Conservation (phyloP, 1,284 basidiomycete genomes). For the Ganoderma resinaceum region DNA sequence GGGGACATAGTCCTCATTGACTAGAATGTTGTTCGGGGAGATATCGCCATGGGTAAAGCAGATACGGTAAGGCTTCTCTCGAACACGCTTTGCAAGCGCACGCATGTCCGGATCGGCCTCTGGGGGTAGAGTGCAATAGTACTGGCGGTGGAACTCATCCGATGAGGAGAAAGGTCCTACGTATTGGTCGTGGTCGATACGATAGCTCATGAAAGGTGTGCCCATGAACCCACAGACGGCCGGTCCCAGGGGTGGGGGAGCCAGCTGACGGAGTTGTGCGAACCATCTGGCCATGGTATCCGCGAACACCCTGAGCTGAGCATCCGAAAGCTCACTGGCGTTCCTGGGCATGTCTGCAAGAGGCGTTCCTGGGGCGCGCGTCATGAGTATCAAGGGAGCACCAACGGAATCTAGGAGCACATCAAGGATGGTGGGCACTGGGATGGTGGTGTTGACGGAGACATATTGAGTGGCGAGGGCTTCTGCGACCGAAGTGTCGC, state of each 20-base stretch:
- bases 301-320: background rate
- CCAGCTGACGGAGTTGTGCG: slow-evolving; percentile 17
- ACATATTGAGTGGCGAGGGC: slow-evolving; percentile 20
- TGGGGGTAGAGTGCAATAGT: background rate
- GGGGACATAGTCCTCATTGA: slow-evolving; percentile 15
- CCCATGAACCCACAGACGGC: slow-evolving; percentile 20
- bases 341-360: background rate
- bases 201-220: slow-evolving; percentile 13
- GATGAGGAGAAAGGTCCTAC: slow-evolving; percentile 8
- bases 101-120: background rate
- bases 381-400: background rate
- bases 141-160: background rate
- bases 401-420: slow-evolving; percentile 10
- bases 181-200: slow-evolving; percentile 19
- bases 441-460: slow-evolving; percentile 23
- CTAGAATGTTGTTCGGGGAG: slow-evolving; percentile 11
- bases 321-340: background rate
- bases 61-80: background rate
- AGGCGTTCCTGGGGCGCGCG: background rate
- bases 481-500: background rate
- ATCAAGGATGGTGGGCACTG: slow-evolving; percentile 26
- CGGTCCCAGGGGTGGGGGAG: slow-evolving; percentile 17
- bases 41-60: background rate
- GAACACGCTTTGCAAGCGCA: background rate
- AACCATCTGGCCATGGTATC: slow-evolving; percentile 3